Base-by-base conservation (phyloP, 805 yeast genomes). In the Limtongia smithiae region DNA sequence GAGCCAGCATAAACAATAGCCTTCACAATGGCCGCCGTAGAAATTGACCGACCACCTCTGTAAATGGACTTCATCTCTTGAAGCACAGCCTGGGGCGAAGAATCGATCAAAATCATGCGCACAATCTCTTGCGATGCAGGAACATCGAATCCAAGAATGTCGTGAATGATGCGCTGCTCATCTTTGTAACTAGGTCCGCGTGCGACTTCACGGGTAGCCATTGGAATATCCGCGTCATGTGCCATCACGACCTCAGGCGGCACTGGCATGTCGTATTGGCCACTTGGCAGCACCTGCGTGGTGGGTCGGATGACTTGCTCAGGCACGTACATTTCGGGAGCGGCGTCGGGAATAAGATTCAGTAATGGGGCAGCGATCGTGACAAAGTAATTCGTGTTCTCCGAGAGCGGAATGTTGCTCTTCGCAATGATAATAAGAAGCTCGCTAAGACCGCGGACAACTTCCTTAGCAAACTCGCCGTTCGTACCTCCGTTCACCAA, bases 1-100 rank as follows among this genome's bases (percentile, higher is more conserved):
- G 36, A 33, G 2, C 52, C 57, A 6, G 50, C 48, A 21, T 42
- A 44, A 15, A 24, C 46, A 27, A 53, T 44, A 9, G 51, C 28
- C 36, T 51, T 53, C 15, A 32, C 41, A 20, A 43, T 34, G 4
- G 45, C 44, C 4, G 31, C 15, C 21, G 56, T 50, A n/a, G 56
- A 44, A 8, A 52, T 31, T 1, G 48, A 18, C 4, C 24, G 36
- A 7, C 50, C 45, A 2, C 27, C 4, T 2, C n/a, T 36, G 33
- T 52, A 52, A 5, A 27, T 18, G 5, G 33, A 25, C 24, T 35
- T 38, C 18, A 50, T 36, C 15, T 24, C 14, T 8, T 21, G 27
- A 30, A 39, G 11, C n/a, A 52, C 12, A n/a, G 12, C 14, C 35
- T 31, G 41, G 2, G 45, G 35, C 11, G 39, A 31, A 11, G 42